These are phyloP conservation scores for Triangularia setosa DNA, from an alignment of 2,329 filamentous ascomycete genomes.

Conservation along the genomic window DNA sequence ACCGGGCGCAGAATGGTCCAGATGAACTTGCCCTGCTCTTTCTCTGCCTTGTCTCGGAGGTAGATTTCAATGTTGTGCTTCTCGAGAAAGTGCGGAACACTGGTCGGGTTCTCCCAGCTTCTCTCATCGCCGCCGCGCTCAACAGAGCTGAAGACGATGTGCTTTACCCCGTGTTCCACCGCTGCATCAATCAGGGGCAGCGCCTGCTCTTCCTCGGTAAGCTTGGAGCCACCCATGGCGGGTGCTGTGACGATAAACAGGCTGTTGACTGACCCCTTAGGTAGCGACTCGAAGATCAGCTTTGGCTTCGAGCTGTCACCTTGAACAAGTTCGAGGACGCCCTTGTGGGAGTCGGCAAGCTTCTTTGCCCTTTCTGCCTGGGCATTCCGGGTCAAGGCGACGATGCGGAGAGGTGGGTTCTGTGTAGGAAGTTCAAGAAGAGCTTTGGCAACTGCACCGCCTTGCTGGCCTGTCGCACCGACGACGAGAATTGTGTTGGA, in stretches of 20 bases:
- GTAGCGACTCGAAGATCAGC: slow-evolving; percentile 33
- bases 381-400: slow-evolving; percentile 28
- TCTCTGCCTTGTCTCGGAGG: slow-evolving; percentile 38
- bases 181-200: slow-evolving; percentile 34
- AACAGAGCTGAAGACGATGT: slow-evolving; percentile 31
- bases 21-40: slow-evolving; percentile 24
- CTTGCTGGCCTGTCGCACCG: slow-evolving; percentile 37
- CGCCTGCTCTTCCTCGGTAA: slow-evolving; percentile 35
- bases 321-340: slow-evolving; percentile 32
- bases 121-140: slow-evolving; percentile 31
- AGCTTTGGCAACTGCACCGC: slow-evolving; percentile 27
- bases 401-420: slow-evolving; percentile 17
- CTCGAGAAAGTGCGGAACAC: slow-evolving; percentile 28
- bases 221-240: slow-evolving; percentile 16
- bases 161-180: slow-evolving; percentile 29
- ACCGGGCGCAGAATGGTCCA: slow-evolving; percentile 40
- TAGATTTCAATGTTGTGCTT: slow-evolving; percentile 60
- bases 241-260: slow-evolving; percentile 35
- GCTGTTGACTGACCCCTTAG: slow-evolving; percentile 28
- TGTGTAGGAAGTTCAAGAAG: slow-evolving; percentile 27
- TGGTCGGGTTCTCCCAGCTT: slow-evolving; percentile 29
- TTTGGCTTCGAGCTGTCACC: slow-evolving; percentile 32
- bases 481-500: slow-evolving; percentile 32
- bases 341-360: slow-evolving; percentile 35
- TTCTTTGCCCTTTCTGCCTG: slow-evolving; percentile 29